Conservation (phyloP, 1,284 basidiomycete genomes). For the Fomitopsis pinicola region DNA sequence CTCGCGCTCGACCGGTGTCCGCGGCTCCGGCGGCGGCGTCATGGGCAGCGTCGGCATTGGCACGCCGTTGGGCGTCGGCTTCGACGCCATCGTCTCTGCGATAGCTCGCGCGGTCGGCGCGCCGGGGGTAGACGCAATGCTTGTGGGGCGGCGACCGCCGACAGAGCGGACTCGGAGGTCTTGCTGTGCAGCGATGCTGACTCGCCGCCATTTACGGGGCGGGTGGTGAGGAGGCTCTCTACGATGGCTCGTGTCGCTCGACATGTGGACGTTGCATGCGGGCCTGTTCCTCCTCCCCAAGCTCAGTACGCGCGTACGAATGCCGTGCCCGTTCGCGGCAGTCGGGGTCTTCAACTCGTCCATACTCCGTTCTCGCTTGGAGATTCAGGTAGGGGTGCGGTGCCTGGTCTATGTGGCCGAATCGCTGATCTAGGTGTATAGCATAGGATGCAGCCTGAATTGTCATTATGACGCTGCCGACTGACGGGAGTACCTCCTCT, state of each 20-base stretch:
- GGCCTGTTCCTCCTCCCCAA: neutral
- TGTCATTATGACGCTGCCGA: slow-evolving; percentile 74
- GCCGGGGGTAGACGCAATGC: neutral
- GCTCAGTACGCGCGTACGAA: neutral
- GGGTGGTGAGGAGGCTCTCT: neutral
- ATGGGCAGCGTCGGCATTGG: neutral
- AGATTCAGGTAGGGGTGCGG: slow-evolving; percentile 64
- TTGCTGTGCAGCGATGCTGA: neutral
- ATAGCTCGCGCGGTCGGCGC: neutral
- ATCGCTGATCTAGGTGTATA: too few species aligned
- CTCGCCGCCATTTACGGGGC: neutral
- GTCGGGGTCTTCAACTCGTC: neutral
- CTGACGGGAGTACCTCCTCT: slow-evolving; percentile 72
- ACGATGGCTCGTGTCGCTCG: neutral
- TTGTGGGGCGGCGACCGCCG: neutral
- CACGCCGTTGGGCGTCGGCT: neutral
- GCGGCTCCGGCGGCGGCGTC: neutral
- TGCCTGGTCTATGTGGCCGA: too few species aligned
- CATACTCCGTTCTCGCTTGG: slow-evolving; percentile 28
- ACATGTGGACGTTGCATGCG: neutral
- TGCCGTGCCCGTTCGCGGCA: neutral
- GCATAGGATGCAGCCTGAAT: too few species aligned
- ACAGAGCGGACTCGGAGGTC: neutral
- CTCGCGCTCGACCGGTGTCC: neutral
- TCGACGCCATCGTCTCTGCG: neutral